phyloP scores from a whole-genome alignment of 2,329 filamentous ascomycete species.

The Monosporascus sp. region DNA sequence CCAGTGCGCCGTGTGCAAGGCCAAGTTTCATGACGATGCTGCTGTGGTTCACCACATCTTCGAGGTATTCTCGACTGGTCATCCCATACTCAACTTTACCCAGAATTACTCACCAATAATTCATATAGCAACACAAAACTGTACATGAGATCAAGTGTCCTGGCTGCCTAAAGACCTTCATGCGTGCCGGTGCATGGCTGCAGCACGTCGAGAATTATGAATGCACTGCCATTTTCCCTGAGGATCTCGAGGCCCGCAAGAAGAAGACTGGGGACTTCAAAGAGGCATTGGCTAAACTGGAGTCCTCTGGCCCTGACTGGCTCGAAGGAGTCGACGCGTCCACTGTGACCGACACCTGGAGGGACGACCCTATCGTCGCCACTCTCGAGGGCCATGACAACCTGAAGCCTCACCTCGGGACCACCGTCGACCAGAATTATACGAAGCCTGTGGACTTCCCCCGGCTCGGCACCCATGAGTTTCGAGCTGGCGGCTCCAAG shows the following conservation, averaged over 20 bases:
- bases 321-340: slow-evolving; percentile 5
- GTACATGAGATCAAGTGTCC: slow-evolving; percentile 40
- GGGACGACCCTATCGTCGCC: slow-evolving; percentile 8
- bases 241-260: slow-evolving; percentile 28
- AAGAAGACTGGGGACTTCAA: slow-evolving; percentile 32
- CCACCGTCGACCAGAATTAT: slow-evolving; percentile 1
- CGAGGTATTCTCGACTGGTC: background rate
- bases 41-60: background rate
- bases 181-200: slow-evolving; percentile 32
- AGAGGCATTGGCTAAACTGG: slow-evolving; percentile 18
- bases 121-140: slow-evolving; percentile 30
- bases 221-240: slow-evolving; percentile 31
- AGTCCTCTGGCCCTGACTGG: slow-evolving; percentile 9
- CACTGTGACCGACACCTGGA: background rate
- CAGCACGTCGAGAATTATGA: slow-evolving; percentile 38
- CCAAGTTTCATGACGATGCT: background rate
- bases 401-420: background rate
- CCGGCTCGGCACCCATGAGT: slow-evolving; percentile 6
- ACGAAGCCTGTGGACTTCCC: slow-evolving; percentile 9
- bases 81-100: background rate
- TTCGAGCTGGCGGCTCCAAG: slow-evolving; percentile 13
- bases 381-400: background rate
- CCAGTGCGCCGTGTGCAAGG: background rate
- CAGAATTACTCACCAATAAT: slow-evolving; percentile 3
- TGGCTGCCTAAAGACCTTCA: slow-evolving; percentile 37